Evolutionary conservation across 2,329 filamentous ascomycete species (phyloP).

Genomic region (Scleromitrula shiraiana): DNA sequence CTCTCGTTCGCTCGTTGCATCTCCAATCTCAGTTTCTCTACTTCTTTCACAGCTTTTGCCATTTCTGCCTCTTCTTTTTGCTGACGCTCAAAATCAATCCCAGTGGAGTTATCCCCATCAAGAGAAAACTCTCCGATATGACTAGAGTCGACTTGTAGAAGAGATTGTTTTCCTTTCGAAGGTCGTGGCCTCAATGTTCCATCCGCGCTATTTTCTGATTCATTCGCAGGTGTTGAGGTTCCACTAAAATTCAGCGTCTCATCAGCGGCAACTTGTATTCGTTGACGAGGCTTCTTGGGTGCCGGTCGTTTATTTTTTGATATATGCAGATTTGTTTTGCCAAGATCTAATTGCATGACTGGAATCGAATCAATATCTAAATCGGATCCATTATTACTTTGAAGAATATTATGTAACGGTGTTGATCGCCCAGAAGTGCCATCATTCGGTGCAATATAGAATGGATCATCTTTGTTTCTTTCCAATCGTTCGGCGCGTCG

Average conservation of each 20-base stretch:
- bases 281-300: constrained; percentile 42
- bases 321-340: constrained; percentile 35
- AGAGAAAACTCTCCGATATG: constrained; percentile 67
- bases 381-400: constrained; percentile 64
- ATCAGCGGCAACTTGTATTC: constrained; percentile 62
- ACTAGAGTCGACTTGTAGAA: constrained; percentile 83
- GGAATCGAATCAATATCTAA: constrained; percentile 92
- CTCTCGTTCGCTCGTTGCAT: constrained; percentile 79
- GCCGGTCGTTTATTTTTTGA: constrained; percentile 29
- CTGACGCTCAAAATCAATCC: constrained; percentile 55
- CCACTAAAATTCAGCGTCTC: constrained; percentile 58
- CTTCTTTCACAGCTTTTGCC: constrained; percentile 78
- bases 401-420: constrained; percentile 69
- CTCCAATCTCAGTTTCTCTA: constrained; percentile 77
- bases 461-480: constrained; percentile 86
- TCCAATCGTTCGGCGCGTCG: constrained; percentile 71
- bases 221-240: constrained; percentile 40
- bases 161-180: constrained; percentile 46
- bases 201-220: constrained; percentile 46
- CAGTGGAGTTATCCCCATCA: constrained; percentile 39
- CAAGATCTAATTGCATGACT: constrained; percentile 84
- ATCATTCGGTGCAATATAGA: constrained; percentile 65
- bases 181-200: constrained; percentile 40
- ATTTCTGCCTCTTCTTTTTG: constrained; percentile 81
- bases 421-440: constrained; percentile 57